Conservation (phyloP, 371 early-diverging fungal genomes). For the Circinella umbellata region DNA sequence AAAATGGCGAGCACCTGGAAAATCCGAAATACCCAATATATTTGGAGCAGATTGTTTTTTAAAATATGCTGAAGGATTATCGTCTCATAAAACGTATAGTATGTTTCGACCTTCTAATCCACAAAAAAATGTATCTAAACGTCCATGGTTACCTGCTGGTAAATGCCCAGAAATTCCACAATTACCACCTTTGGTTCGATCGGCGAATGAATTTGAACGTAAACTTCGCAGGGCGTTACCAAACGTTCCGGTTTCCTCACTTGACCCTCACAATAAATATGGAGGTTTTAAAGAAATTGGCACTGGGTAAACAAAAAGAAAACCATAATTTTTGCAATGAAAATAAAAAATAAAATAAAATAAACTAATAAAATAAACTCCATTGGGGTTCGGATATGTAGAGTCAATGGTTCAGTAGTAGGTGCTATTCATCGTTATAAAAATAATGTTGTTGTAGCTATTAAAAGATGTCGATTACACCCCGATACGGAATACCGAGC, state of each 20-base stretch:
- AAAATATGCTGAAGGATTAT: conserved; percentile 35
- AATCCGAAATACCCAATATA: conserved; percentile 53
- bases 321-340: too few species aligned
- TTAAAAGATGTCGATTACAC: conserved; percentile 51
- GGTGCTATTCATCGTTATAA: conserved; percentile 38
- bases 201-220: conserved; percentile 49
- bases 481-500: conserved; percentile 50
- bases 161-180: conserved; percentile 44
- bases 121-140: conserved; percentile 46
- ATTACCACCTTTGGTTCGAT: conserved; percentile 44
- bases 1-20: conserved; percentile 53
- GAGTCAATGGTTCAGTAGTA: conserved; percentile 55
- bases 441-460: conserved; percentile 40
- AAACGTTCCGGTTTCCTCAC: conserved; percentile 34
- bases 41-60: conserved; percentile 49
- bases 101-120: conserved; percentile 35
- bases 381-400: background rate
- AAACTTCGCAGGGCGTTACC: conserved; percentile 45
- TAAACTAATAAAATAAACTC: too few species aligned
- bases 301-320: conserved; percentile 32
- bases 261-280: conserved; percentile 43
- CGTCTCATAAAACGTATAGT: conserved; percentile 26
- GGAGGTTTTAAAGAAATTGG: conserved; percentile 47
- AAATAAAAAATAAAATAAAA: too few species aligned
- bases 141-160: conserved; percentile 50